These are phyloP conservation scores for Oenanthe sinensis DNA, from an alignment of 129 eudicot species.

Conservation along the genomic window DNA sequence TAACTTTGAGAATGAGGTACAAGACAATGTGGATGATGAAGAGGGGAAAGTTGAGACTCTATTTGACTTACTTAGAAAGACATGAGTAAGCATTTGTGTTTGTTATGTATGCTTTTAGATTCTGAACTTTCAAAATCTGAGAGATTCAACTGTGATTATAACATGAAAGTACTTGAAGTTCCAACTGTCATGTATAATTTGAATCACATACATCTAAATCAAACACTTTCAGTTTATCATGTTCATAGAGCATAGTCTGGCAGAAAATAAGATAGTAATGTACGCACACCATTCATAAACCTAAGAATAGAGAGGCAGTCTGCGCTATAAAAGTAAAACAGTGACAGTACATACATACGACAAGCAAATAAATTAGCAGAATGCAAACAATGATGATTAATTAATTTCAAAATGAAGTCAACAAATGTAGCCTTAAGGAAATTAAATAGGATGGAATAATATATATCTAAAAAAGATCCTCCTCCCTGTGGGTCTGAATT, in stretches of 20 bases:
- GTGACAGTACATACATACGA: not conserved
- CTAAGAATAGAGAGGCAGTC: not conserved
- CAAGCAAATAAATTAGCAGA: not conserved
- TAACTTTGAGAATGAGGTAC: slow-evolving; percentile 21
- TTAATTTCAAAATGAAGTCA: not conserved
- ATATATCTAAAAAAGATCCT: slow-evolving; percentile 24
- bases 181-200: not conserved
- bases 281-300: not conserved
- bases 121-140: not conserved
- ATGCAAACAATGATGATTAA: not conserved
- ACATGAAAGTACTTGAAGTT: not conserved
- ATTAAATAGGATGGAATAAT: not conserved
- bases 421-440: not conserved
- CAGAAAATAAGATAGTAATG: not conserved
- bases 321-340: not conserved
- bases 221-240: not conserved
- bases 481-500: slow-evolving; percentile 92
- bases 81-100: slow-evolving; percentile 20
- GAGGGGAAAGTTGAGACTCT: slow-evolving; percentile 43
- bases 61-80: slow-evolving; percentile 45
- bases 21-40: slow-evolving; percentile 22
- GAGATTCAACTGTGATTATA: not conserved
- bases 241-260: not conserved
- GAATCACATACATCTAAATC: not conserved
- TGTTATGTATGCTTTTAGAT: not conserved